Evolutionary conservation across 305 asterid species (phyloP).

Genomic region (Withania somnifera): DNA sequence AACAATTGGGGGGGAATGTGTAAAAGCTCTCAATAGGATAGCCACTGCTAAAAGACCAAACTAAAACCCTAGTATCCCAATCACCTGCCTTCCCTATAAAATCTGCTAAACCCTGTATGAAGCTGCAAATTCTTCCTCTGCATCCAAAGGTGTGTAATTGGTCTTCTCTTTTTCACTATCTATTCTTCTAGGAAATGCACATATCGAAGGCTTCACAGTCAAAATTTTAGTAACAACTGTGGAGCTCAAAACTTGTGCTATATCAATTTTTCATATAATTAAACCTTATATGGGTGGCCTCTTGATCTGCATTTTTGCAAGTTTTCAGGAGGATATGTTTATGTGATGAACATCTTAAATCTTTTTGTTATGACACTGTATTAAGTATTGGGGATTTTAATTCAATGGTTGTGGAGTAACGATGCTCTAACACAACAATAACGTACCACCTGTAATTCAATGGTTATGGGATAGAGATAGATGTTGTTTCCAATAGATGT

Average conservation of each 20-base stretch:
- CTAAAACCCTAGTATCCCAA: neutral
- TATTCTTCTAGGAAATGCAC: slow-evolving; percentile 25
- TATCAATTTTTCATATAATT: neutral
- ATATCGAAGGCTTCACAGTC: slow-evolving; percentile 73
- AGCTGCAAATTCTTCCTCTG: neutral
- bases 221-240: slow-evolving; percentile 16
- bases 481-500: too few relatives aligned
- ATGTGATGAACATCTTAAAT: slow-evolving; percentile 20
- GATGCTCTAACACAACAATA: too few relatives aligned
- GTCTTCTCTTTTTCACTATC: neutral
- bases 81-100: neutral
- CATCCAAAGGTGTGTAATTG: neutral
- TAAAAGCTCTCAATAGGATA: neutral
- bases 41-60: neutral
- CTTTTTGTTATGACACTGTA: neutral
- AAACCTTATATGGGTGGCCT: slow-evolving; percentile 21
- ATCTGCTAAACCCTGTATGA: neutral
- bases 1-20: neutral
- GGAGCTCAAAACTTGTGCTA: slow-evolving; percentile 79
- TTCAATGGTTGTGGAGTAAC: too few relatives aligned
- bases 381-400: neutral
- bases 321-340: slow-evolving; percentile 15
- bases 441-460: too few relatives aligned
- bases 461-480: too few relatives aligned
- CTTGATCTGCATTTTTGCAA: slow-evolving; percentile 8